These are phyloP conservation scores for Poronia punctata DNA, from an alignment of 495 filamentous ascomycete genomes.

Conservation along the genomic window DNA sequence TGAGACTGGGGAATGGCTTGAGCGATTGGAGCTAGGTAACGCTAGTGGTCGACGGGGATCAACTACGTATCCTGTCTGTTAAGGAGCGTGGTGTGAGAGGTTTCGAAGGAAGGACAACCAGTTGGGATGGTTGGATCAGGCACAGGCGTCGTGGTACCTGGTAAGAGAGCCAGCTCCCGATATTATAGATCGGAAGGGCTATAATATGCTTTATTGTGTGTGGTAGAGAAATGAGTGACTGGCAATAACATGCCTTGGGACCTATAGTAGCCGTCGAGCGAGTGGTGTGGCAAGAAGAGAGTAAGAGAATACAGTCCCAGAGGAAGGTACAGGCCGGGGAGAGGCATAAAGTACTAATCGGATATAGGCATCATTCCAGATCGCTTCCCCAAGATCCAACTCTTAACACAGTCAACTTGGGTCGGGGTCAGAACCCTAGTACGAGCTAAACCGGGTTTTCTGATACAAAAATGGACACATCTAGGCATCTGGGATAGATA, in stretches of 20 bases:
- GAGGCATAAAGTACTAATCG: conserved; percentile 40
- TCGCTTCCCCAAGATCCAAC: conserved; percentile 26
- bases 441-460: conserved; percentile 46
- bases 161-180: conserved; percentile 46
- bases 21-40: conserved; percentile 13
- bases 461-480: conserved; percentile 44
- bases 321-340: conserved; percentile 38
- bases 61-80: conserved; percentile 4
- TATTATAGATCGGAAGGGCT: conserved; percentile 44
- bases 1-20: conserved; percentile 26
- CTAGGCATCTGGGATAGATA: conserved; percentile 35
- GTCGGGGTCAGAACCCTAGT: conserved; percentile 43
- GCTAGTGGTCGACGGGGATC: conserved; percentile 2
- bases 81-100: conserved; percentile 43
- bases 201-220: conserved; percentile 28
- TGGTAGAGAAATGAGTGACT: conserved; percentile 40
- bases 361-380: conserved; percentile 31
- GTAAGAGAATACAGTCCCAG: conserved; percentile 26
- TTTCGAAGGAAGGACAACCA: conserved; percentile 29
- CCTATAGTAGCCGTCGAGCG: conserved; percentile 30
- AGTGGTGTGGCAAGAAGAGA: conserved; percentile 26
- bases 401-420: conserved; percentile 39
- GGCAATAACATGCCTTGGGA: conserved; percentile 27
- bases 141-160: conserved; percentile 34
- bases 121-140: conserved; percentile 28